Base-by-base conservation (phyloP, 164 flowering plant genomes). In the Aristolochia contorta region DNA sequence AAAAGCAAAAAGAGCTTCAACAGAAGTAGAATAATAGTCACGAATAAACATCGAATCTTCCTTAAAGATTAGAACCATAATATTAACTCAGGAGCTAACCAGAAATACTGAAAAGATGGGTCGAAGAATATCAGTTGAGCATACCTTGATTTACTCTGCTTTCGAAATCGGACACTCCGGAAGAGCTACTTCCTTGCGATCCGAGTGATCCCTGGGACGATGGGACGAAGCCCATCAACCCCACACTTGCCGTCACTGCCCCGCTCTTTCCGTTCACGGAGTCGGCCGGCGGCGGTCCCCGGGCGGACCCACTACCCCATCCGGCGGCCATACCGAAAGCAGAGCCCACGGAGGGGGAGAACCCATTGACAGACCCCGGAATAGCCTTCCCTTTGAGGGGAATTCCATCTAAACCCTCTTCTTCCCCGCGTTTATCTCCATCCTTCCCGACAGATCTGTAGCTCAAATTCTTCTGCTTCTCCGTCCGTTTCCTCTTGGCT, bases 401-500 rank as follows among this genome's bases (percentile, higher is more conserved):
- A 53, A 65, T n/a, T 48, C 56, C 69, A 54, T 30, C n/a, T 23
- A 55, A 60, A 24, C 45, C 59, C 45, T 57, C 77, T 9, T 74
- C 86, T 4, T 78, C 85, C 47, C 51, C 55, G 15, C 59, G 58
- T 65, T 12, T 67, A 46, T 21, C 75, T 55, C 47, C 64, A 70
- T 60, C 71, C 54, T 58, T 13, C 63, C 22, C 15, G 59, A 57
- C 56, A 50, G 52, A 50, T 62, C 70, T 56, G 43, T 49, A 12
- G 16, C 54, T 16, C 22, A 15, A 65, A 50, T 33, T 57, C 61
- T 33, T 65, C 49, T 57, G 67, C 61, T 85, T 88, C 78, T 85
- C 94, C 19, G 77, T 75, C 67, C 97, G 71, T 70, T 89, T 77
- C 65, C 95, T 66, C 76, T 86, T 93, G 4, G 99, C 99, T 69